Conservation (phyloP, 1,284 basidiomycete species). For the Leccinum ponderosum region DNA sequence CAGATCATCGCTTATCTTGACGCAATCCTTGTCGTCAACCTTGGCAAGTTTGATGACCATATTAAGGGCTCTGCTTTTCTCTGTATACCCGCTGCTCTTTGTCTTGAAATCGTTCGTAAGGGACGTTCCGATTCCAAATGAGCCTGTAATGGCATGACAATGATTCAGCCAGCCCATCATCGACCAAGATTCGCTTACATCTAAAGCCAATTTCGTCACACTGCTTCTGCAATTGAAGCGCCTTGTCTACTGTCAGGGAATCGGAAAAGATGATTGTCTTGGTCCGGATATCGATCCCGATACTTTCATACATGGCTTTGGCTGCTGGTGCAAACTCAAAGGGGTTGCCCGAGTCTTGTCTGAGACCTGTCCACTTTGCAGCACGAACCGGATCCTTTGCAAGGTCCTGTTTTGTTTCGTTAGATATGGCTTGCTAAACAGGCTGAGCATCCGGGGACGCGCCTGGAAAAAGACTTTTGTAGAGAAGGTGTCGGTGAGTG, state of each 20-base stretch:
- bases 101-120: constrained; percentile 86
- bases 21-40: constrained; percentile 73
- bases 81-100: constrained; percentile 48
- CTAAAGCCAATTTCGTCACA: constrained; percentile 75
- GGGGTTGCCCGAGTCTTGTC: constrained; percentile 94
- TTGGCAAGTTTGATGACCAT: constrained; percentile 91
- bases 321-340: constrained; percentile 63
- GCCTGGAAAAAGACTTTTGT: constrained; percentile 48
- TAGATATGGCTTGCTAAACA: not conserved
- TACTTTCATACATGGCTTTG: constrained; percentile 57
- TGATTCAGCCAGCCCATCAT: not conserved
- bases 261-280: constrained; percentile 88
- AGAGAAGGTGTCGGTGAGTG: constrained; percentile 93
- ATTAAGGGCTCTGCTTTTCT: constrained; percentile 81
- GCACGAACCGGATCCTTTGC: not conserved
- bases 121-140: constrained; percentile 91
- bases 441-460: constrained; percentile 8
- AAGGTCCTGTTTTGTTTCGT: not conserved
- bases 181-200: constrained; percentile 42
- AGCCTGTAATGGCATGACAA: constrained; percentile 39
- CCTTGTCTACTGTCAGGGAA: constrained; percentile 70
- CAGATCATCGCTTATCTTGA: constrained; percentile 92
- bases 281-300: constrained; percentile 63
- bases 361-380: constrained; percentile 67
- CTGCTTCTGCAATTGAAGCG: constrained; percentile 67